A percentile compares a stretch with the other conserved stretches of the same genome.
These are phyloP conservation scores for Zygnema circumcarinatum DNA, from an alignment of 139 green algal species.

Conservation along the genomic window DNA sequence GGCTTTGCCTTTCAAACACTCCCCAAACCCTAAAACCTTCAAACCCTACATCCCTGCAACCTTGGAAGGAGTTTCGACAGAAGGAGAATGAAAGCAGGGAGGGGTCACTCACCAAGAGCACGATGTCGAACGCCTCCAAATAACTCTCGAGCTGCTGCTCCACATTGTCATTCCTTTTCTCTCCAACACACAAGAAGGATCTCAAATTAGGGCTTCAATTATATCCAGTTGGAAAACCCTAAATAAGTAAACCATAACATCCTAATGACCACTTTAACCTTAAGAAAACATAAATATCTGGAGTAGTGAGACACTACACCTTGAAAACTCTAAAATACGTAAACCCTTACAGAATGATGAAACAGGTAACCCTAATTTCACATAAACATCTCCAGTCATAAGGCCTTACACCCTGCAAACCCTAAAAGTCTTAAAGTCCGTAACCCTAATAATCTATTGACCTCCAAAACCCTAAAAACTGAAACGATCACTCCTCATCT, in stretches of 20 bases:
- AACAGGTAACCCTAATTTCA: too few species aligned
- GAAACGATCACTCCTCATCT: too few species aligned
- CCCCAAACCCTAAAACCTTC: neutral
- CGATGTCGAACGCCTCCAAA: slow-evolving; percentile 35
- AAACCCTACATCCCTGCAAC: neutral
- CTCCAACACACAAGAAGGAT: neutral
- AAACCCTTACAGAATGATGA: too few species aligned
- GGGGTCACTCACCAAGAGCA: slow-evolving; percentile 16
- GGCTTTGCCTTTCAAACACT: neutral
- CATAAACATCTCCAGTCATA: too few species aligned
- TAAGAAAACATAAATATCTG: neutral
- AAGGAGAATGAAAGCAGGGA: neutral
- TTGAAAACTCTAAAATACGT: neutral
- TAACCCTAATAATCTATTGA: too few species aligned
- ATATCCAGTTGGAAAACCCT: neutral
- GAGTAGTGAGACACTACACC: neutral
- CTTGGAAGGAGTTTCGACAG: slow-evolving; percentile 11
- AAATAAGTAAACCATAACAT: neutral
- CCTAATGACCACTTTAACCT: neutral
- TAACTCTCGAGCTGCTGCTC: slow-evolving; percentile 31
- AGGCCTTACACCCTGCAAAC: too few species aligned
- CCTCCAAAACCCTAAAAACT: too few species aligned
- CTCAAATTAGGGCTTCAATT: neutral
- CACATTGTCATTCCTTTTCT: slow-evolving; percentile 52
- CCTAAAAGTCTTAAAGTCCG: too few species aligned